Evolutionary conservation across 345 rosid species (phyloP), one percentile per base, ranked within the genome.

Genomic region (Citrus maxima): DNA sequence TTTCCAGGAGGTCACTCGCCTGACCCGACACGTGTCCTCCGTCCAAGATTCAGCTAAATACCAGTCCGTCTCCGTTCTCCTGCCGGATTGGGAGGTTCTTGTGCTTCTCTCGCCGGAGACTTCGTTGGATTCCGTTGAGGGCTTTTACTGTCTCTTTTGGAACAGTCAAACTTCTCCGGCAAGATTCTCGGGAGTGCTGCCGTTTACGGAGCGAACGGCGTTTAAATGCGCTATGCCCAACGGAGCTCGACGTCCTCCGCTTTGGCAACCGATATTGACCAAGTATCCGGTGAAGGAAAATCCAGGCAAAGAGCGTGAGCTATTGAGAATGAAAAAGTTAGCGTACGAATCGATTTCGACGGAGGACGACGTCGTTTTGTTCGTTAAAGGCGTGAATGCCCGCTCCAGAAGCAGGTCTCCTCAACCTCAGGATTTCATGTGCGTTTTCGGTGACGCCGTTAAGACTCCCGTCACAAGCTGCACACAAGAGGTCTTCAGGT

Each of bases 401-500:
- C 90, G 92, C 34, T 87, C 86, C 67, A 91, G 93, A 4, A 34
- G 85, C 80, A 73, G 85, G 77, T 67, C 89, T 0, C 89, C 93
- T 0, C 22, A 34, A 25, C 90, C 93, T 0, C 22, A 34, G n/a
- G 84, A 89, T 69, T 79, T 92, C 64, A 81, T 73, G 40, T 95
- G 99, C 84, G 89, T 93, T 61, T 95, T 92, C 80, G 82, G 89
- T n/a, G 78, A 82, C 62, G 81, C 89, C 78, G 78, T 88, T 7
- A 89, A 37, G 81, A 93, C 97, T 32, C 69, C 86, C 77, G 93
- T 92, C 10, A 89, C 93, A 13, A 88, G 91, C 93, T 95, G 97
- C 19, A 83, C 68, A 0, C 99, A 95, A 82, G 98, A 93, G 81
- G 92, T 95, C 9, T 91, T 95, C 87, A 82, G 99, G 63, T 95